Conservation (phyloP, 2,329 filamentous ascomycete species). For the Trichoderma pleuroti region DNA sequence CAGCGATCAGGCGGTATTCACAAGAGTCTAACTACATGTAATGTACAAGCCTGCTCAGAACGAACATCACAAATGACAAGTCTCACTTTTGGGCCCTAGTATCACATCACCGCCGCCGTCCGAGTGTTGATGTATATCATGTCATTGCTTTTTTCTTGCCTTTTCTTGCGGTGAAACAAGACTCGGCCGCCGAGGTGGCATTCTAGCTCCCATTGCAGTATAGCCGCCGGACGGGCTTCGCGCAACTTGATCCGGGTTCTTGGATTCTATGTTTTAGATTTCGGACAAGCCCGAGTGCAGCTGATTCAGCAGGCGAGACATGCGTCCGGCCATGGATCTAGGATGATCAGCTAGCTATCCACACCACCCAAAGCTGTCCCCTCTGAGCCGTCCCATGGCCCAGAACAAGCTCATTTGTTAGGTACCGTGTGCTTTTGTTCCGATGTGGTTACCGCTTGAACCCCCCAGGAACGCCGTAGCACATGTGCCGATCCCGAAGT, state of each 20-base stretch:
- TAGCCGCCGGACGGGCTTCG: not conserved
- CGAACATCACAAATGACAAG: not conserved
- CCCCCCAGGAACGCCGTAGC: not conserved
- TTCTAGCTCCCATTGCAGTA: not conserved
- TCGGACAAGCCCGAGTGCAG: not conserved
- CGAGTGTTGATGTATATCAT: not conserved
- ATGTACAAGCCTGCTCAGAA: not conserved
- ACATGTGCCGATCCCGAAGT: not conserved
- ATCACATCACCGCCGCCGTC: rapidly evolving
- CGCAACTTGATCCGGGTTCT: not conserved
- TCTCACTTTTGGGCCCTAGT: not conserved
- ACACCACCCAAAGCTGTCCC: not conserved
- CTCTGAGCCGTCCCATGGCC: not conserved
- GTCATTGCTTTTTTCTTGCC: not conserved
- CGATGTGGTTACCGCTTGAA: not conserved
- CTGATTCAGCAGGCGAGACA: not conserved
- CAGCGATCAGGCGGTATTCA: not conserved
- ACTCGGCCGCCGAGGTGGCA: not conserved
- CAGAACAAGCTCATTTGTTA: not conserved
- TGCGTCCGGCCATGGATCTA: not conserved
- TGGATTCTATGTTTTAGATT: not conserved
- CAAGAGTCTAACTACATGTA: too few relatives aligned
- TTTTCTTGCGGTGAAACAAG: not conserved
- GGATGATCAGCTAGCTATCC: not conserved
- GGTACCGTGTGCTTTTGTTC: not conserved